Evolutionary conservation across 805 yeast genomes (phyloP).

Genomic region (Phaffomyces opuntiae): DNA sequence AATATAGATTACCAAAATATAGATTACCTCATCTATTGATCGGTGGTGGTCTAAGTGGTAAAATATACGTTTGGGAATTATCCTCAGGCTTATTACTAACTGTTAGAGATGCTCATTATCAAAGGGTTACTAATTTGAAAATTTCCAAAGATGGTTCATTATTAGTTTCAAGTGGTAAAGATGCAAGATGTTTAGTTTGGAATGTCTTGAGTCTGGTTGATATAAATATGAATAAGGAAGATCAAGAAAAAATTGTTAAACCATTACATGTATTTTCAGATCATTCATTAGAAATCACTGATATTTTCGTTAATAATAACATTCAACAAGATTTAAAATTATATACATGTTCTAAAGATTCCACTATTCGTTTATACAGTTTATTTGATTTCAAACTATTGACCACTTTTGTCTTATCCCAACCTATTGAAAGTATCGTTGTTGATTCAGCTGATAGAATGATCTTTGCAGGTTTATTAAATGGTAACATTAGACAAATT

Average conservation of each 20-base stretch:
- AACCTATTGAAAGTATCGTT: constrained; percentile 48
- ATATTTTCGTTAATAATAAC: constrained; percentile 42
- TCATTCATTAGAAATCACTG: constrained; percentile 43
- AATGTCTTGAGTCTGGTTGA: constrained; percentile 51
- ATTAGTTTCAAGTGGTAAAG: constrained; percentile 71
- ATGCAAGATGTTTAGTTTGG: constrained; percentile 77
- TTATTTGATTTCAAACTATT: constrained; percentile 36
- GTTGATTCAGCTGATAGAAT: constrained; percentile 77
- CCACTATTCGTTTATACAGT: constrained; percentile 68
- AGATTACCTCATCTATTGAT: constrained; percentile 59
- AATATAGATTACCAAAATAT: constrained; percentile 30
- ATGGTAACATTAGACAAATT: constrained; percentile 55
- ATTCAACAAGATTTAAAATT: constrained; percentile 51
- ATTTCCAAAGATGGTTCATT: constrained; percentile 59
- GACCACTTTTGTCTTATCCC: constrained; percentile 66
- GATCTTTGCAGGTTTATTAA: constrained; percentile 58
- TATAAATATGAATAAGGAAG: constrained; percentile 17
- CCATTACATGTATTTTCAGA: constrained; percentile 57
- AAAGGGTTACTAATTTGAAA: constrained; percentile 52
- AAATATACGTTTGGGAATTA: constrained; percentile 80
- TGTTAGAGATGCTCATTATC: constrained; percentile 82
- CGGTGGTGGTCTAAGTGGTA: constrained; percentile 72
- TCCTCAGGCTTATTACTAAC: constrained; percentile 65
- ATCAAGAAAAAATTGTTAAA: constrained; percentile 33
- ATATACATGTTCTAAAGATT: constrained; percentile 65